Evolutionary conservation across 2,329 filamentous ascomycete species (phyloP), one percentile per base, ranked within the genome.

Genomic region (Verticillium zaregamsianum): DNA sequence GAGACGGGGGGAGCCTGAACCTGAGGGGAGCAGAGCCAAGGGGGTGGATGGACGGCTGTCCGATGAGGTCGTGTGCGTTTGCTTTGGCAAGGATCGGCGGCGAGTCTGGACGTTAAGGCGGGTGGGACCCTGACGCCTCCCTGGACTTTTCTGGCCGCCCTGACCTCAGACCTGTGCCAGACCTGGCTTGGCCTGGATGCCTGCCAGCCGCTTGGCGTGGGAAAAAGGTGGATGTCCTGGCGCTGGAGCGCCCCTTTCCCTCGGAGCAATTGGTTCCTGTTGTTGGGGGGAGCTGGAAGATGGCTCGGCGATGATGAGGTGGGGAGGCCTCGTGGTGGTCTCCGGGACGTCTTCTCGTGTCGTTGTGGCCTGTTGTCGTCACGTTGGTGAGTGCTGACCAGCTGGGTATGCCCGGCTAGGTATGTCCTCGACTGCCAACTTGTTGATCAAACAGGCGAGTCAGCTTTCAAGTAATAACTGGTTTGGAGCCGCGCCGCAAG

Each of bases 151-250:
- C 52, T 58, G 58, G 60, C 28, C 40, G 14, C 57, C 49, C 45
- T 65, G 64, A 64, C 64, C 61, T 65, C 64, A 65, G 57, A 61
- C 62, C 64, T 65, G 64, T 65, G 59, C 20, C 14, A 65, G 59
- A 59, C 55, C 28, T n/a, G 37, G 37, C 5, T 3, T 23, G 45
- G 45, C 45, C 20, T 12, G 45, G 45, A 11, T 49, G 45, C 45
- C 45, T 49, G 11, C 45, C 17, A 49, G 45, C 20, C 45, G 45
- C 45, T 49, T 49, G n/a, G 37, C 6, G 37, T 40, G 12, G 37
- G 37, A 40, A 40, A n/a, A 45, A n/a, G 8, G 45, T 49, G 45
- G 45, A 49, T 49, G 45, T n/a, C 12, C 20, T n/a, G 45, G 8
- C 45, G 11, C 45, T 49, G 45, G 45, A n/a, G n/a, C n/a, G 11